These are phyloP conservation scores for Truncatella angustata DNA, from an alignment of 2,329 filamentous ascomycete genomes.

Conservation along the genomic window DNA sequence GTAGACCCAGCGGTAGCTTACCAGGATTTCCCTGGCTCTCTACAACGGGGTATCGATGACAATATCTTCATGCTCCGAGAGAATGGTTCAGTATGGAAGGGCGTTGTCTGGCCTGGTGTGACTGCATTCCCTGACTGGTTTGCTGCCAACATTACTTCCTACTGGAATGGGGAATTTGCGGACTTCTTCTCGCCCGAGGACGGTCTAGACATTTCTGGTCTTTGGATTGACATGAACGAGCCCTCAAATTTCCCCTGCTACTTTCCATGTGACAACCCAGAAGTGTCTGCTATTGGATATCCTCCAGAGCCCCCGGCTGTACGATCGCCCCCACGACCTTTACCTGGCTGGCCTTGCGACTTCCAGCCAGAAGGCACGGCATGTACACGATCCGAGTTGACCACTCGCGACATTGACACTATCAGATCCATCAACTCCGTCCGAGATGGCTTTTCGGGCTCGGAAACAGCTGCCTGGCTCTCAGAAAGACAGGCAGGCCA, in stretches of 20 bases:
- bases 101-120: constrained; percentile 76
- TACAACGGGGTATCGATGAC: constrained; percentile 39
- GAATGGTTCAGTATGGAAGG: constrained; percentile 57
- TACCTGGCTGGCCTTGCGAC: constrained; percentile 66
- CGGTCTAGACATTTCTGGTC: constrained; percentile 72
- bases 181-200: constrained; percentile 61
- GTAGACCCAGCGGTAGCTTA: constrained; percentile 67
- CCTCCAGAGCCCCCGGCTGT: constrained; percentile 64
- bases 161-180: constrained; percentile 68
- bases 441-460: constrained; percentile 27
- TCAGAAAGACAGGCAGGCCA: constrained; percentile 30
- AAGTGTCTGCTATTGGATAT: constrained; percentile 35
- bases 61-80: constrained; percentile 45
- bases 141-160: constrained; percentile 58
- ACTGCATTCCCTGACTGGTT: constrained; percentile 79
- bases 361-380: constrained; percentile 59
- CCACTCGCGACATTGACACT: constrained; percentile 9
- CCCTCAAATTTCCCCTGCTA: constrained; percentile 45
- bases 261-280: constrained; percentile 54
- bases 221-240: constrained; percentile 76
- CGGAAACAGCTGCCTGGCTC: constrained; percentile 18
- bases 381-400: constrained; percentile 28
- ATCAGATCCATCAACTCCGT: no score
- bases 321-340: constrained; percentile 58
- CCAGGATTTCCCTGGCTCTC: constrained; percentile 39